Percentiles rank a stretch among this genome's conserved stretches.
Evolutionary conservation across 73 alveolate species (phyloP).

Genomic region (Paramecium biaurelia): DNA sequence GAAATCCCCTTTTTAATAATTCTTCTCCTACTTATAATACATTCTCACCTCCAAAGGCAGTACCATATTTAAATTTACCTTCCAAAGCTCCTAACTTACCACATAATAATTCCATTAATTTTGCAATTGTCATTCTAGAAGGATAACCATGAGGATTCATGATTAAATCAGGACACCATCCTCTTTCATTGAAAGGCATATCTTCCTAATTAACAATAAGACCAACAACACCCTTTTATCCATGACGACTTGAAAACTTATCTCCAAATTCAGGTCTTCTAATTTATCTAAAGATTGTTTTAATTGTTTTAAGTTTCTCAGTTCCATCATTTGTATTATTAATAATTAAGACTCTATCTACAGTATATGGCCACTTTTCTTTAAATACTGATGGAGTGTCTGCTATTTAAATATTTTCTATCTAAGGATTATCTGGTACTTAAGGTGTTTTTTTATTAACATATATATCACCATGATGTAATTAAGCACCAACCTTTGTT

Average conservation of each 20-base stretch:
- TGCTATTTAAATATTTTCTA: neutral
- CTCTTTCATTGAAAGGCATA: constrained; percentile 96
- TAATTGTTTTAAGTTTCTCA: constrained; percentile 68
- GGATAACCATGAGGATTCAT: constrained; percentile 99
- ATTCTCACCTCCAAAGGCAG: constrained; percentile 97
- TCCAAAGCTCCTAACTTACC: constrained; percentile 94
- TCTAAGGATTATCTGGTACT: constrained; percentile 54
- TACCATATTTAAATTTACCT: constrained; percentile 95
- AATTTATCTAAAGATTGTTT: constrained; percentile 87
- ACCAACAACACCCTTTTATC: constrained; percentile 99
- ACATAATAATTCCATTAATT: constrained; percentile 92
- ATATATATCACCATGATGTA: constrained; percentile 86
- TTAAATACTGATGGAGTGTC: neutral
- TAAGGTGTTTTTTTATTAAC: constrained; percentile 85
- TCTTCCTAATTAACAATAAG: constrained; percentile 98
- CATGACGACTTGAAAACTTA: constrained; percentile 97
- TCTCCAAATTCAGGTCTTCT: constrained; percentile 99
- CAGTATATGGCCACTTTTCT: constrained; percentile 57
- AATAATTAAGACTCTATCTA: constrained; percentile 82
- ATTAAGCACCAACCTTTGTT: constrained; percentile 83
- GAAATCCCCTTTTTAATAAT: constrained; percentile 86
- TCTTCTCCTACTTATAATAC: constrained; percentile 88
- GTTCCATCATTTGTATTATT: constrained; percentile 73
- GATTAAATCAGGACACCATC: constrained; percentile 99
- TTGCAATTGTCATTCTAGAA: constrained; percentile 99